Evolutionary conservation across 768 basidiomycete species (phyloP).

Genomic region (Candolleomyces aberdarensis): DNA sequence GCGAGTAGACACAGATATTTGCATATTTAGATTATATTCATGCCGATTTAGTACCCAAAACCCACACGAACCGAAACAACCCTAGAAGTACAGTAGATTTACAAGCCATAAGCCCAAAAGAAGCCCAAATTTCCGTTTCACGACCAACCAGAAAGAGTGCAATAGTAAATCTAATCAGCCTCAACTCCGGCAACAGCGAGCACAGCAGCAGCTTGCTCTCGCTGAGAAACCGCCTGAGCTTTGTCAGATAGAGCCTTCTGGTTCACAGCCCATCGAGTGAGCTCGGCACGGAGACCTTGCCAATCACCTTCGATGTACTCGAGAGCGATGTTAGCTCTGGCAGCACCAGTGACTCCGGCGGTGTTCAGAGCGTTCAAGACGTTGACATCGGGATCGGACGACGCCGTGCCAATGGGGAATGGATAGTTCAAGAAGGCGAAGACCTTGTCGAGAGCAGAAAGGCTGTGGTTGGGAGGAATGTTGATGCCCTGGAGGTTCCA

Average conservation of each 20-base stretch:
- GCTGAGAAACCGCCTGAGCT: background rate
- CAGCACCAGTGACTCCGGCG: background rate
- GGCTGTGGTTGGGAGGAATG: constrained; percentile 12
- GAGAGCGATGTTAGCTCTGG: background rate
- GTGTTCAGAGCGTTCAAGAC: background rate
- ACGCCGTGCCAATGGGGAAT: background rate
- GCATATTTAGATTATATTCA: too few species aligned
- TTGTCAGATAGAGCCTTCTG: background rate
- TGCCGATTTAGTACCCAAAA: too few species aligned
- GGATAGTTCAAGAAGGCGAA: constrained; percentile 18
- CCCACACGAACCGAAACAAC: too few species aligned
- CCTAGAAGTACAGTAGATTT: too few species aligned
- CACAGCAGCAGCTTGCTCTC: too few species aligned
- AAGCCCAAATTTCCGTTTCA: too few species aligned
- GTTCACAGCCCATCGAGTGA: constrained; percentile 5
- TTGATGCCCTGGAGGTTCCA: constrained; percentile 11
- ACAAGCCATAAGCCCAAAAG: too few species aligned
- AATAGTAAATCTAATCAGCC: too few species aligned
- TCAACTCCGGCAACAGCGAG: too few species aligned
- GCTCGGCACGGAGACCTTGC: constrained; percentile 3
- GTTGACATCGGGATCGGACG: background rate
- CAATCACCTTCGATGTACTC: constrained; percentile 7
- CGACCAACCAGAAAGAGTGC: too few species aligned
- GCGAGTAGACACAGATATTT: too few species aligned
- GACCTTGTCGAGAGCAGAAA: constrained; percentile 16